Evolutionary conservation across 805 yeast genomes (phyloP), one percentile per base, ranked within the genome.

Genomic region (Pichia membranifaciens): DNA sequence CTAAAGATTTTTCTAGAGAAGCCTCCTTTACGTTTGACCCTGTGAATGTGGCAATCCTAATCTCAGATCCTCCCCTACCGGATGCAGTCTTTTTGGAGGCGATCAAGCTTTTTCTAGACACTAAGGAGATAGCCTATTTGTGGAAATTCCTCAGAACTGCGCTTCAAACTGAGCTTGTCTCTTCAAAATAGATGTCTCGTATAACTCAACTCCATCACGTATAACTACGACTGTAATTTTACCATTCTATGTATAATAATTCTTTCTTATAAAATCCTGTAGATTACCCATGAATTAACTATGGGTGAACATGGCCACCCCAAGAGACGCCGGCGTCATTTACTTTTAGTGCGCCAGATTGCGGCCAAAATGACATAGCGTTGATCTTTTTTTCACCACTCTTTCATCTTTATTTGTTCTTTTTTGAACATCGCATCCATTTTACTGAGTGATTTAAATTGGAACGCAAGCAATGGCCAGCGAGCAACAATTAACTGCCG

Each of bases 1-100:
- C 76, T 4, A 64, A 68, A 38, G 67, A 76, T 53, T 65, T 66
- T 37, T 68, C 69, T 36, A 64, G 66, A 37, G 72, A 72, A 46
- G 75, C 70, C n/a, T 65, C 68, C 49, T 66, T 75, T 41, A 71
- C 69, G 31, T 53, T 77, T 28, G 65, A 68, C 41, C 69, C 78
- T 1, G 69, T 66, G 15, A 54, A 51, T 3, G 69, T 66, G 51
- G 52, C 54, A 25, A 58, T 75, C 4, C 61, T 60, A 3, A 57
- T 64, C 6, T 61, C 74, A 1, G 43, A 47, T 5, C 79, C 80
- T 1, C 43, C 40, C 17, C 49, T 75, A 41, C 50, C 54, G 4
- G 50, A 54, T 0, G 63, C 57, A 0, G 49, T 45, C 1, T 35
- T 59, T 9, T 21, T 36, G 1, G 38, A 41, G 21, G 53, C 61